A percentile compares a stretch with the other conserved stretches of the same genome.
Evolutionary conservation across 352 stramenopile species (phyloP).

Genomic region (Globisporangium uncinulatum): DNA sequence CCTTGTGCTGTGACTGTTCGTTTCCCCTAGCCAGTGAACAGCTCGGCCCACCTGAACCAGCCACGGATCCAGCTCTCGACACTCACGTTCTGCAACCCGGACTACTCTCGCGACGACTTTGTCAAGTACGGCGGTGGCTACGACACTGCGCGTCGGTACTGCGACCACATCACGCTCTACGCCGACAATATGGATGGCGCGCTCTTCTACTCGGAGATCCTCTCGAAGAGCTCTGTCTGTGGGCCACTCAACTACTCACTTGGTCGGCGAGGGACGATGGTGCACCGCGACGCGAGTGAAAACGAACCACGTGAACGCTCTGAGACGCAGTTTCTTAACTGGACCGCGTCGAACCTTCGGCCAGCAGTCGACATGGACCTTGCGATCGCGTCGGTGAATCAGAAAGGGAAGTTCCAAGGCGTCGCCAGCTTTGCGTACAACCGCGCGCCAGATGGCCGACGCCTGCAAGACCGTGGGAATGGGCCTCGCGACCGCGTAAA

Average conservation of each 20-base stretch:
- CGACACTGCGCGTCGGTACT: conserved; percentile 45
- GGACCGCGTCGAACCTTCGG: conserved; percentile 33
- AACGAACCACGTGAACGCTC: conserved; percentile 18
- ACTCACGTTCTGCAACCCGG: conserved; percentile 74
- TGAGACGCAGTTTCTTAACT: conserved; percentile 33
- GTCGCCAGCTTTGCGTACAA: conserved; percentile 57
- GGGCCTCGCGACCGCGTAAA: not conserved
- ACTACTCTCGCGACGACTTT: conserved; percentile 71
- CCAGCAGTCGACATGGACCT: conserved; percentile 39
- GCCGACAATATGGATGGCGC: conserved; percentile 41
- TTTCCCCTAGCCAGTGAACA: too few species aligned
- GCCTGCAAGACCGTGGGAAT: not conserved
- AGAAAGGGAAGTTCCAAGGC: conserved; percentile 42
- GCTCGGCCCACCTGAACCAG: not conserved
- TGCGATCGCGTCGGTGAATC: conserved; percentile 49
- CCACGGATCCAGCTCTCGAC: conserved; percentile 23
- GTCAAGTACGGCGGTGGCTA: conserved; percentile 49
- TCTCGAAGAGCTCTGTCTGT: too few species aligned
- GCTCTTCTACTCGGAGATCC: not conserved
- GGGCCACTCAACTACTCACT: conserved; percentile 1
- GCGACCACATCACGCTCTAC: conserved; percentile 65
- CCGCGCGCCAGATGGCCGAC: conserved; percentile 11
- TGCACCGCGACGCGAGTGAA: conserved; percentile 27
- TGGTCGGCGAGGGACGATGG: conserved; percentile 25
- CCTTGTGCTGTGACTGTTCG: not conserved